Evolutionary conservation across 2,329 filamentous ascomycete genomes (phyloP), one percentile per base, ranked within the genome.

Genomic region (Aspergillus cejpii): DNA sequence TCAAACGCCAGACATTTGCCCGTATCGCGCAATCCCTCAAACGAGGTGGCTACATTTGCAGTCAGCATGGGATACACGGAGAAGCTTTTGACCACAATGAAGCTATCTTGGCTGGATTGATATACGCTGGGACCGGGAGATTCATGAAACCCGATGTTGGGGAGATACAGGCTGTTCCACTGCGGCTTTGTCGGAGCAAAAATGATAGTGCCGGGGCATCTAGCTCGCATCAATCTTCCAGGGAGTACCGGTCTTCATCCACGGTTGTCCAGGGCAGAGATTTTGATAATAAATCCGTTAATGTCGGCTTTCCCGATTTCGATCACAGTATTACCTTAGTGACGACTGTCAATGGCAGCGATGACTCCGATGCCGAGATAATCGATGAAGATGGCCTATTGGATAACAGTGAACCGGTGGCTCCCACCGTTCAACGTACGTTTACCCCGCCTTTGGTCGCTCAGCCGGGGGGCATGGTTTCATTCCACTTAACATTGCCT

Each of bases 321-420:
- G 12, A 7, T 3, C 12, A 20, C n/a, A n/a, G n/a, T n/a, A n/a
- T n/a, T n/a, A n/a, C n/a, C n/a, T n/a, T n/a, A n/a, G n/a, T n/a
- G n/a, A 28, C 39, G 3, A 45, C 41, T 12, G 37, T 51, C 8
- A 34, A 49, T 15, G 70, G 57, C 65, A 74, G 66, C 56, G 66
- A 66, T 53, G 66, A 66, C 44, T 78, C 77, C 37, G 85, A 89
- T 56, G 88, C 94, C 52, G 90, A 94, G 44, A 70, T 94, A 43
- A 92, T 98, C 55, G 89, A 97, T 61, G 92, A 97, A 66, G 85
- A 96, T 59, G 83, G 81, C 7, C 74, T 98, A 24, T 74, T 98
- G 56, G 87, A 84, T 2, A 89, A 90, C 59, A 87, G 88, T 50
- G 91, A 98, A 61, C 74, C 92, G 56, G 81, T 80, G 55, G 77